Base-by-base conservation (phyloP, 2,329 filamentous ascomycete species). In the Pseudogymnoascus sp. region DNA sequence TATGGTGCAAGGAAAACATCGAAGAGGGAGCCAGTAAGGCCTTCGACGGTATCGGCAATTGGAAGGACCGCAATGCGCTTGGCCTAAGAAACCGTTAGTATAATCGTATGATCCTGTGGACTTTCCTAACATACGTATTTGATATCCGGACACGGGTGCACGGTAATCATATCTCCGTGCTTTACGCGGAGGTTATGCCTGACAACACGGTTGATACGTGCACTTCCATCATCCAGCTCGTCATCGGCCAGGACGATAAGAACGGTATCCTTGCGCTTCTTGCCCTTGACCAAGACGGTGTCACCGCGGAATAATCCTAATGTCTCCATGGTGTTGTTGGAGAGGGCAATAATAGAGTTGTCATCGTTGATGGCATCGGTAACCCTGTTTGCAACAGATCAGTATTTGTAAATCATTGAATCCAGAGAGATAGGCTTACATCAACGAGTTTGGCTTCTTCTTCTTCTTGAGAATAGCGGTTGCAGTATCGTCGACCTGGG, bases 391-490 rank as follows among this genome's bases (percentile, higher is more conserved):
- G 71, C 79, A 67, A 79, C 73, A 67, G 66, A 64, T 57, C 43
- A 57, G 34, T 65, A 62, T 66, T 14, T 62, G 43, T 61, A 57
- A 1, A 36, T 34, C 28, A 61, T n/a, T 76, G 67, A 66, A 68
- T 66, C 11, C 34, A 36, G 3, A 57, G 61, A 36, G 45, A 66
- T 64, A 61, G 37, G 78, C 88, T 77, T 83, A 96, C 92, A 99
- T 96, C 77, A 99, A 81, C 75, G 93, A 96, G 81, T 99, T 99
- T 73, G 93, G 93, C 91, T 99, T 99, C 93, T 99, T 99, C 90
- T 99, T 99, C 86, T 98, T 98, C 84, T 97, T 98, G 74, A 99
- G 86, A 73, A 99, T 99, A 71, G 95, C 95, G 54, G 95, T 99
- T 62, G 95, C 87, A 67, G 89, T 92, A 76, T 96, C 95, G 77